Conservation (phyloP, 1,284 basidiomycete species). For the Fomitopsis pinicola region DNA sequence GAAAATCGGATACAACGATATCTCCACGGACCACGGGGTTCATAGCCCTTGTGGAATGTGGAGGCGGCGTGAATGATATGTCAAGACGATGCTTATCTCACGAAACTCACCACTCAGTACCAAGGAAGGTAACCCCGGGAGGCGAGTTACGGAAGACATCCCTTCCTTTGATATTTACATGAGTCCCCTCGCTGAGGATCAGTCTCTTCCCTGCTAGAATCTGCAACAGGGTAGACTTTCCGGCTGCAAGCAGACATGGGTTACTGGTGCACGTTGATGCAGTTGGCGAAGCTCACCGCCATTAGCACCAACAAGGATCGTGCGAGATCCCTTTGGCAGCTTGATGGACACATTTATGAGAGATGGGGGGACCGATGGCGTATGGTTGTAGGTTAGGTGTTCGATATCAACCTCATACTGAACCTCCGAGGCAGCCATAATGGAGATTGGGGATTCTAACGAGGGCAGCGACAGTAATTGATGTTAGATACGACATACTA, state of each 20-base stretch:
- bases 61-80: not conserved
- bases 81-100: not conserved
- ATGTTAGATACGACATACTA: not conserved
- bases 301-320: slow-evolving; percentile 87
- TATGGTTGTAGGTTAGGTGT: slow-evolving; percentile 64
- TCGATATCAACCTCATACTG: slow-evolving; percentile 44
- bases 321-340: slow-evolving; percentile 72
- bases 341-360: slow-evolving; percentile 65
- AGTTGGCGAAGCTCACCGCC: slow-evolving; percentile 53
- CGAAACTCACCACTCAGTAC: slow-evolving; percentile 76
- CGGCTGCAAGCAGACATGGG: slow-evolving; percentile 45
- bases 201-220: slow-evolving; percentile 93
- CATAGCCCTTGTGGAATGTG: slow-evolving; percentile 66
- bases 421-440: not conserved
- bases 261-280: not conserved
- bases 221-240: slow-evolving; percentile 94
- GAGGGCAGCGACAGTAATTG: not conserved
- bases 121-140: slow-evolving; percentile 83
- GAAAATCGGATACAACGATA: slow-evolving; percentile 84
- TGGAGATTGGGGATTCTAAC: not conserved
- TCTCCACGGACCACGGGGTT: slow-evolving; percentile 95
- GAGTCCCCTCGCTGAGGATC: slow-evolving; percentile 53
- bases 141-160: slow-evolving; percentile 83
- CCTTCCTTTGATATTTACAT: slow-evolving; percentile 69
- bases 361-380: slow-evolving; percentile 36